Conservation (phyloP, 2,329 filamentous ascomycete genomes). For the Trichoderma gracile region DNA sequence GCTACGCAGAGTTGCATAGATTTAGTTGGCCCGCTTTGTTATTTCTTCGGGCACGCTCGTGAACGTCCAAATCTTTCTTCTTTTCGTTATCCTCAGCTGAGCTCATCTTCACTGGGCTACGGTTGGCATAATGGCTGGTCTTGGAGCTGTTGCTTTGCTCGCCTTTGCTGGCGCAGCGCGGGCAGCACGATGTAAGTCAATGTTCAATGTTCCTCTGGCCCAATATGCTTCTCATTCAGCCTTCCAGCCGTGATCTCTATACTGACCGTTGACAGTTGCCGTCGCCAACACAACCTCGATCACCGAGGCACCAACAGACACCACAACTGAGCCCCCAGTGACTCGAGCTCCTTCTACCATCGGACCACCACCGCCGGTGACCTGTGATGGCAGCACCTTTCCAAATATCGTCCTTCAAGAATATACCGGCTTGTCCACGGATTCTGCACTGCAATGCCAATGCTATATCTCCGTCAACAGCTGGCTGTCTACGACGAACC, state of each 20-base stretch:
- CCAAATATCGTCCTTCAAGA: background rate
- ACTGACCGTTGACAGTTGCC: background rate
- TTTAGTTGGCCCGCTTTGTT: background rate
- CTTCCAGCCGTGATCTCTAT: background rate
- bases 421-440: slow-evolving; percentile 16
- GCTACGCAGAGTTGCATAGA: background rate
- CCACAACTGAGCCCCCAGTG: background rate
- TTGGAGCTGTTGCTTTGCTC: slow-evolving; percentile 19
- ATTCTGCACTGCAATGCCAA: slow-evolving; percentile 20
- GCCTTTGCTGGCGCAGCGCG: slow-evolving; percentile 2
- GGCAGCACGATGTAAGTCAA: slow-evolving; percentile 16
- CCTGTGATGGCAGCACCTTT: background rate
- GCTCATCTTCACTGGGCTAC: background rate
- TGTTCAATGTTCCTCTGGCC: background rate
- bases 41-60: slow-evolving; percentile 7
- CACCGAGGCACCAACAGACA: background rate
- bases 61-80: background rate
- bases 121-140: slow-evolving; percentile 7
- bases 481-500: slow-evolving; percentile 14
- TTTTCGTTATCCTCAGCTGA: slow-evolving; percentile 2
- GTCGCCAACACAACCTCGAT: background rate
- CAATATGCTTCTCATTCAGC: background rate
- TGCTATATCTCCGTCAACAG: slow-evolving; percentile 9
- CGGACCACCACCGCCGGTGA: background rate
- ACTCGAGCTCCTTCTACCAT: no score